Evolutionary conservation across 2,329 filamentous ascomycete species (phyloP).

Genomic region (Aspergillus niger): DNA sequence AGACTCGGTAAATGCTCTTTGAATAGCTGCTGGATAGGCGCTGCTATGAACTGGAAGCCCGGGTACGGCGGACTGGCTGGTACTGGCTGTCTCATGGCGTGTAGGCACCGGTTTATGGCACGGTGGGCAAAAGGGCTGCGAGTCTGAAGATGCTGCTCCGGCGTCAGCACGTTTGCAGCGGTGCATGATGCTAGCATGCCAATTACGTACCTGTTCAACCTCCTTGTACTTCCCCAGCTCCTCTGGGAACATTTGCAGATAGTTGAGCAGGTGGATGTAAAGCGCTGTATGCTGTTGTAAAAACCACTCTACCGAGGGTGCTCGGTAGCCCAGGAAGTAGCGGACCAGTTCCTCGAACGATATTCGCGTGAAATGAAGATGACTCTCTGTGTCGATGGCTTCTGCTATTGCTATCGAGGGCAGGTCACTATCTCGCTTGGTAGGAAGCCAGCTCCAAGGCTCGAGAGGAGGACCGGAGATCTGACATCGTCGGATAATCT

Average conservation of each 20-base stretch:
- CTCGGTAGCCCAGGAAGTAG: conserved; percentile 40
- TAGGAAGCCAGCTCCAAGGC: conserved; percentile 43
- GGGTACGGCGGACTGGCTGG: conserved; percentile 18
- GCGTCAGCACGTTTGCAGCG: not conserved
- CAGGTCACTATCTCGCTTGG: conserved; percentile 20
- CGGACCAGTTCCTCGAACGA: conserved; percentile 45
- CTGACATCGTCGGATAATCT: conserved; percentile 39
- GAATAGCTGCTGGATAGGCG: conserved; percentile 42
- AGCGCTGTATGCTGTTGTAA: conserved; percentile 41
- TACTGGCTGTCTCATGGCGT: conserved; percentile 19
- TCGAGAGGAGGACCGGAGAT: conserved; percentile 23
- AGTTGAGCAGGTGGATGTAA: conserved; percentile 35
- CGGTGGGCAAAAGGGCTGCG: conserved; percentile 43
- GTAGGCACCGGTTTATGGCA: conserved; percentile 36
- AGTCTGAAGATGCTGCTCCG: conserved; percentile 37
- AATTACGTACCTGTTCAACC: conserved; percentile 38
- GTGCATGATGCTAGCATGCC: too few relatives aligned
- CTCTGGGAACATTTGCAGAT: conserved; percentile 36
- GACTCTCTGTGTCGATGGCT: conserved; percentile 42
- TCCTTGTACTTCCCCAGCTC: conserved; percentile 35
- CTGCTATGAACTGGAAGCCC: conserved; percentile 40
- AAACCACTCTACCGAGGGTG: conserved; percentile 41
- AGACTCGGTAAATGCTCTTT: conserved; percentile 34
- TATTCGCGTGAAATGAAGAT: conserved; percentile 42
- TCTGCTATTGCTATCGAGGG: conserved; percentile 32